phyloP scores from a whole-genome alignment of 306 rosid species.

The Lupinus albus region DNA sequence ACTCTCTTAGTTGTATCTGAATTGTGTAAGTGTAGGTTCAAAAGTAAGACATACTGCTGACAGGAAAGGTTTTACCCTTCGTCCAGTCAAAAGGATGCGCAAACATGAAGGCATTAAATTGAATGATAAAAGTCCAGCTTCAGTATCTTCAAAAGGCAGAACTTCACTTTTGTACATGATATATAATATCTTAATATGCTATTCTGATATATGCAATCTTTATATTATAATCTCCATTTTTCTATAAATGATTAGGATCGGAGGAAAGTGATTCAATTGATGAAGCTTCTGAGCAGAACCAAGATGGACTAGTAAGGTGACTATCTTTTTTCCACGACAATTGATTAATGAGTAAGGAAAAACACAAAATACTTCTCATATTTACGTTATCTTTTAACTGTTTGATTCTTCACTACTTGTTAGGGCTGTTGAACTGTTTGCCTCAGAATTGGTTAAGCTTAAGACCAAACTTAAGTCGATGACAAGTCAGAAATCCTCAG shows the following conservation, averaged over 20 bases:
- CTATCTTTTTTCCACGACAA: constrained; percentile 35
- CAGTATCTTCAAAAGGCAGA: constrained; percentile 54
- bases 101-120: constrained; percentile 50
- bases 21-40: constrained; percentile 51
- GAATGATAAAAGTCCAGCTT: constrained; percentile 44
- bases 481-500: constrained; percentile 68
- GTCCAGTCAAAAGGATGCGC: constrained; percentile 56
- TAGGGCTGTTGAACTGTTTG: constrained; percentile 79
- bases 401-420: constrained; percentile 40
- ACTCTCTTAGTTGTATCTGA: constrained; percentile 27
- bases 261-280: constrained; percentile 57
- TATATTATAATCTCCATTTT: constrained; percentile 20
- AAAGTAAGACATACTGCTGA: constrained; percentile 46
- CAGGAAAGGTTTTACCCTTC: constrained; percentile 48
- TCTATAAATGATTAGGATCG: constrained; percentile 50
- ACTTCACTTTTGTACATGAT: constrained; percentile 32
- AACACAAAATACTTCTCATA: not conserved
- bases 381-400: constrained; percentile 21
- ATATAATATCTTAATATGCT: constrained; percentile 34
- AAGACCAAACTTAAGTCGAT: constrained; percentile 68
- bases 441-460: constrained; percentile 64
- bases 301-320: constrained; percentile 79
- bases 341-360: constrained; percentile 8
- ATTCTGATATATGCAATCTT: constrained; percentile 21
- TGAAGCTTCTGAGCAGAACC: constrained; percentile 58